Evolutionary conservation across 2,329 filamentous ascomycete species (phyloP).

Genomic region (Trichoderma cornu-damae): DNA sequence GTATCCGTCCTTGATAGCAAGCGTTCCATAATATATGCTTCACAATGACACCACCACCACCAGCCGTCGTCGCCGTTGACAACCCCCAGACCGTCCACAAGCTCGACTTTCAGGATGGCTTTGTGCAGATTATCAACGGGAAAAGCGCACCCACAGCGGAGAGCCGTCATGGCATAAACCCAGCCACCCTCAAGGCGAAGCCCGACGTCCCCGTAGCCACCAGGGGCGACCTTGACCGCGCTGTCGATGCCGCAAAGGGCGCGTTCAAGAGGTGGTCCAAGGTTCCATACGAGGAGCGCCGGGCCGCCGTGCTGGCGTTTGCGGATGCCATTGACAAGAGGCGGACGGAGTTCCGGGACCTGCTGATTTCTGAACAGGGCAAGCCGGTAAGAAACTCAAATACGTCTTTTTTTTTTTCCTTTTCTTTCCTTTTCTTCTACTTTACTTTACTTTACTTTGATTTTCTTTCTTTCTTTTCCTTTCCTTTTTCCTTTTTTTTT

Average conservation of each 20-base stretch:
- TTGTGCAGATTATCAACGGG: slow-evolving; percentile 24
- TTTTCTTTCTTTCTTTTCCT: too few species aligned
- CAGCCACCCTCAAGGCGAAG: slow-evolving; percentile 30
- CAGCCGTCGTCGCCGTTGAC: not conserved
- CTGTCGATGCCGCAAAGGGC: slow-evolving; percentile 26
- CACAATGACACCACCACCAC: slow-evolving; percentile 11
- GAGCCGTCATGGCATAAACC: slow-evolving; percentile 27
- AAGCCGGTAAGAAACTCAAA: slow-evolving; percentile 27
- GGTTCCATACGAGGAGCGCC: slow-evolving; percentile 25
- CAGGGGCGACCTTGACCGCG: slow-evolving; percentile 27
- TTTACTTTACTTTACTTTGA: too few species aligned
- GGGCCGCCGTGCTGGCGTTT: slow-evolving; percentile 23
- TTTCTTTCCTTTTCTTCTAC: too few species aligned
- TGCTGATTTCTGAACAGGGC: slow-evolving; percentile 26
- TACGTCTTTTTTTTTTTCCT: too few species aligned
- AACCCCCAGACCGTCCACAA: not conserved
- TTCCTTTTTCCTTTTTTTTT: too few species aligned
- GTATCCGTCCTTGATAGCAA: not conserved
- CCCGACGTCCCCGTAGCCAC: slow-evolving; percentile 29
- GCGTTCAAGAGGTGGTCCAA: slow-evolving; percentile 31
- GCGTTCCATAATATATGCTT: not conserved
- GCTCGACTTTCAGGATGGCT: slow-evolving; percentile 1
- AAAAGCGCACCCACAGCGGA: slow-evolving; percentile 21
- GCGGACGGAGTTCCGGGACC: slow-evolving; percentile 21
- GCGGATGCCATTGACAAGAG: slow-evolving; percentile 28